Evolutionary conservation across 2,329 filamentous ascomycete genomes (phyloP).

Genomic region (Didymella pinodella): DNA sequence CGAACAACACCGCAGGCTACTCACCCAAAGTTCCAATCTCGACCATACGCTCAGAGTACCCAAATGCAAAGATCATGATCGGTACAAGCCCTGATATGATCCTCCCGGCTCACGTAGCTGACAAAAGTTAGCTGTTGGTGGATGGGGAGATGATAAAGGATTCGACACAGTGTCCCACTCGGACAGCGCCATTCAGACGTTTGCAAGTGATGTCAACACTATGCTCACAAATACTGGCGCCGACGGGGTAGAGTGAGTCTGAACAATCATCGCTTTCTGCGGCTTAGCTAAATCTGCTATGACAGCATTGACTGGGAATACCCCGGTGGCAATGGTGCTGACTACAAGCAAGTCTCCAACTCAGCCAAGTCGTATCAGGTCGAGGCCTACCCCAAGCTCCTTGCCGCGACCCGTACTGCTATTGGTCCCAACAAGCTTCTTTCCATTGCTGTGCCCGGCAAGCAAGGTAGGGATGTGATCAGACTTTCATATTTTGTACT

Average conservation of each 20-base stretch:
- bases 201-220: slow-evolving; percentile 68
- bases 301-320: slow-evolving; percentile 73
- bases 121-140: slow-evolving; percentile 66
- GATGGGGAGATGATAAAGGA: slow-evolving; percentile 74
- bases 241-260: slow-evolving; percentile 68
- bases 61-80: slow-evolving; percentile 69
- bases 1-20: slow-evolving; percentile 56
- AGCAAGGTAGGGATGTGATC: slow-evolving; percentile 16
- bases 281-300: slow-evolving; percentile 5
- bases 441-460: slow-evolving; percentile 70
- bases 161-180: slow-evolving; percentile 66
- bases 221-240: slow-evolving; percentile 70
- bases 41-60: slow-evolving; percentile 62
- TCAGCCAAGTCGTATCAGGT: slow-evolving; percentile 66
- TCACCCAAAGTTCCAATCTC: slow-evolving; percentile 63
- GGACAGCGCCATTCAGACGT: slow-evolving; percentile 61
- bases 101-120: background rate
- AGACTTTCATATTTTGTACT: background rate
- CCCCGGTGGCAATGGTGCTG: slow-evolving; percentile 70
- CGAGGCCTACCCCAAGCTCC: slow-evolving; percentile 66
- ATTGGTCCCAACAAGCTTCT: slow-evolving; percentile 67
- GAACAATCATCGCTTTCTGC: background rate
- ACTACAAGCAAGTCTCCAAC: slow-evolving; percentile 72
- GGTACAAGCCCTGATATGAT: background rate
- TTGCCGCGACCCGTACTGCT: slow-evolving; percentile 65